Conservation (phyloP, 352 stramenopile genomes). For the Pythium scleroteichum region DNA sequence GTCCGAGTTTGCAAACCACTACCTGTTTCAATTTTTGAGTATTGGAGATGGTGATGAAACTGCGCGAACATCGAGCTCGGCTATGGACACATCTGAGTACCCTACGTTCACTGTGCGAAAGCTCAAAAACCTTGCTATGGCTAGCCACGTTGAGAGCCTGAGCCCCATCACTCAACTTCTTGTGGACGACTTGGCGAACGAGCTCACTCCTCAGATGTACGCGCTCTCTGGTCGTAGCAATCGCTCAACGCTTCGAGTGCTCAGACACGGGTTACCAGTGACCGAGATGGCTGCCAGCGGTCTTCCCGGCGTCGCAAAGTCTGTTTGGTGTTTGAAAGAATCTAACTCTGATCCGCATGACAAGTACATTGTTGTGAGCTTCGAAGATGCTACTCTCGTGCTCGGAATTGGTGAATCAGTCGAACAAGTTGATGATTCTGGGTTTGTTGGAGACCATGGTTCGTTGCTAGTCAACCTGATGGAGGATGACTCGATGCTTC, state of each 20-base stretch:
- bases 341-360: slow-evolving; percentile 70
- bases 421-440: slow-evolving; percentile 96
- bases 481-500: slow-evolving; percentile 94
- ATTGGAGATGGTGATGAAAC: slow-evolving; percentile 93
- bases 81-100: slow-evolving; percentile 64
- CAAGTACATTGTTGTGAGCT: slow-evolving; percentile 99
- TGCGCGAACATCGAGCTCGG: slow-evolving; percentile 65
- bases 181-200: slow-evolving; percentile 94
- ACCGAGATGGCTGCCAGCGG: slow-evolving; percentile 96
- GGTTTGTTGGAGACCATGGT: slow-evolving; percentile 93
- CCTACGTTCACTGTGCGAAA: slow-evolving; percentile 79
- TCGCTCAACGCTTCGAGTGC: slow-evolving; percentile 92
- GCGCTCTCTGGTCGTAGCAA: slow-evolving; percentile 93
- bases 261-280: slow-evolving; percentile 96
- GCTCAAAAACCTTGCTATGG: slow-evolving; percentile 88
- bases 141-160: slow-evolving; percentile 84
- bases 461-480: slow-evolving; percentile 96
- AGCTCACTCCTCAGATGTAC: slow-evolving; percentile 97
- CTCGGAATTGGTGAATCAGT: slow-evolving; percentile 97
- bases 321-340: slow-evolving; percentile 95
- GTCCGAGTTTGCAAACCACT: slow-evolving; percentile 98
- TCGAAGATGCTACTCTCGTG: slow-evolving; percentile 98
- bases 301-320: slow-evolving; percentile 94
- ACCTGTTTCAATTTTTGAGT: slow-evolving; percentile 97
- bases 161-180: slow-evolving; percentile 95